Percentiles rank a stretch among this genome's conserved stretches.
Evolutionary conservation across 495 filamentous ascomycete species (phyloP).

Genomic region (Aspergillus coremiiformis): DNA sequence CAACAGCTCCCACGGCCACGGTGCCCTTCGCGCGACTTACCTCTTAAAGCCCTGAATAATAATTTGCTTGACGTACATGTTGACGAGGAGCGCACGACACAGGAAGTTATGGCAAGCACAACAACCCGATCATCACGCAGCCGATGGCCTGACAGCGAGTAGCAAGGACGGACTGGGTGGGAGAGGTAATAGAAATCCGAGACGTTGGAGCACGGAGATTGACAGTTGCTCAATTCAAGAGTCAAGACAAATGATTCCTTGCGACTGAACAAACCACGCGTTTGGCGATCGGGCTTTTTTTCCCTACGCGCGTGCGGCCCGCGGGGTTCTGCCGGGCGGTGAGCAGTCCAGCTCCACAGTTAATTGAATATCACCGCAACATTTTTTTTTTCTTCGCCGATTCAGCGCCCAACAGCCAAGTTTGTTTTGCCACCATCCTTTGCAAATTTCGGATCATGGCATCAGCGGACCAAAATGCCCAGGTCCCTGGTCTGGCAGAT

Average conservation of each 20-base stretch:
- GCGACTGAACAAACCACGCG: slow-evolving; percentile 11
- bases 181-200: neutral
- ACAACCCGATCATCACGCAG: slow-evolving; percentile 34
- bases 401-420: slow-evolving; percentile 1
- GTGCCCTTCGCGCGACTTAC: slow-evolving; percentile 38
- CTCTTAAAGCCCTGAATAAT: slow-evolving; percentile 99
- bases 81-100: slow-evolving; percentile 34
- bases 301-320: slow-evolving; percentile 23
- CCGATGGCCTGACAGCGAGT: slow-evolving; percentile 3
- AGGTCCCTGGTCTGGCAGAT: slow-evolving; percentile 32
- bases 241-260: too few species aligned
- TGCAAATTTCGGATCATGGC: slow-evolving; percentile 19
- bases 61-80: slow-evolving; percentile 99
- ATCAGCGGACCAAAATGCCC: slow-evolving; percentile 15
- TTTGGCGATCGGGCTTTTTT: slow-evolving; percentile 1
- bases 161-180: neutral
- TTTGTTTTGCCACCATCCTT: slow-evolving; percentile 1
- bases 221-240: slow-evolving; percentile 1
- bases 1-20: neutral
- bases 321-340: slow-evolving; percentile 43
- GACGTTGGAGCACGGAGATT: neutral
- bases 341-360: slow-evolving; percentile 25
- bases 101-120: slow-evolving; percentile 20
- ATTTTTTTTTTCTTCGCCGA: slow-evolving; percentile 18
- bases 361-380: slow-evolving; percentile 26